phyloP scores from a whole-genome alignment of 352 stramenopile species.

The Phytophthora fragariae region DNA sequence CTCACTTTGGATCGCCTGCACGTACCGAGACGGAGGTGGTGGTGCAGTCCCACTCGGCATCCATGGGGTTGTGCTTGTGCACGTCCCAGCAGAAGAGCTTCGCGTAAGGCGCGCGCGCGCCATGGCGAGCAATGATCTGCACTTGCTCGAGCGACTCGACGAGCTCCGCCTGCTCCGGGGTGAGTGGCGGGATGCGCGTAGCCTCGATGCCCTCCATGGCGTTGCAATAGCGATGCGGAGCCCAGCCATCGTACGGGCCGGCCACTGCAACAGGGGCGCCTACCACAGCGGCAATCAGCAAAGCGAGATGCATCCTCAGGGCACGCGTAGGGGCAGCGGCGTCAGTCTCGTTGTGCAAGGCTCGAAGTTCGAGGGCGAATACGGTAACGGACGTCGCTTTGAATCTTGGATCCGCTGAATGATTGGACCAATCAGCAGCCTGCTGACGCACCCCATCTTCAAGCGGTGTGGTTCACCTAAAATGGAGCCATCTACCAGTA shows the following conservation, averaged over 20 bases:
- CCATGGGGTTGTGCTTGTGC: conserved; percentile 74
- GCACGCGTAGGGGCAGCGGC: neutral
- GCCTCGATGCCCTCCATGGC: conserved; percentile 66
- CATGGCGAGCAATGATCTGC: conserved; percentile 85
- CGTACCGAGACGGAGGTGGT: conserved; percentile 78
- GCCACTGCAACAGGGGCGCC: conserved; percentile 21
- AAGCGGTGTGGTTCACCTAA: neutral
- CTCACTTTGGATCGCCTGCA: neutral
- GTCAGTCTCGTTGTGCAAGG: conserved; percentile 13
- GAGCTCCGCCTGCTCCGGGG: conserved; percentile 55
- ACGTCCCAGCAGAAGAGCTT: conserved; percentile 84
- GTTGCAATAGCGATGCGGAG: conserved; percentile 86
- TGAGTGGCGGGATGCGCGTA: conserved; percentile 66
- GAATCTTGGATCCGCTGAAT: conserved; percentile 24
- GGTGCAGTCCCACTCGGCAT: conserved; percentile 76
- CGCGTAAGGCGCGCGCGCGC: conserved; percentile 76
- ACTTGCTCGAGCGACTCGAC: conserved; percentile 85
- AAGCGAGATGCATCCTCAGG: conserved; percentile 37
- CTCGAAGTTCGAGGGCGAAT: neutral
- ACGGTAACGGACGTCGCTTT: conserved; percentile 16
- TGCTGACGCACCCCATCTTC: conserved; percentile 9
- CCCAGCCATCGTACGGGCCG: conserved; percentile 76
- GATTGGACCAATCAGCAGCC: conserved; percentile 18
- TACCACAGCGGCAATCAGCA: conserved; percentile 33
- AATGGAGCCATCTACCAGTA: neutral